Conservation (phyloP, 164 flowering plant species). For the Aristolochia fimbriata region DNA sequence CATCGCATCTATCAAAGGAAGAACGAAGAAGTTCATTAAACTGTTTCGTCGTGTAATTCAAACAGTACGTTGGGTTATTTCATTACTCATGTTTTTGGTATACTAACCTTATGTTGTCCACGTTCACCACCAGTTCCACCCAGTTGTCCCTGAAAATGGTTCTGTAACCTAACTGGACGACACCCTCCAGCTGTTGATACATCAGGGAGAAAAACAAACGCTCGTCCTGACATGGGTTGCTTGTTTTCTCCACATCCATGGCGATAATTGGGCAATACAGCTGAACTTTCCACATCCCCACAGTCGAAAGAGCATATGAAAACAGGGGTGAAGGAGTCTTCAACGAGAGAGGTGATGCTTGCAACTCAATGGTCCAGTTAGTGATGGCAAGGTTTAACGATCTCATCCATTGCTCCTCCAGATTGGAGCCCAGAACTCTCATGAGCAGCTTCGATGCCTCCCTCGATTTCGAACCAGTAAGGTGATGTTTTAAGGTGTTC, state of each 20-base stretch:
- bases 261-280: slow-evolving; percentile 74
- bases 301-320: slow-evolving; percentile 50
- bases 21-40: neutral
- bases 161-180: slow-evolving; percentile 59
- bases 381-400: slow-evolving; percentile 79
- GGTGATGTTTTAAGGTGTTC: slow-evolving; percentile 28
- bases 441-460: slow-evolving; percentile 49
- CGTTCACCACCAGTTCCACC: slow-evolving; percentile 48
- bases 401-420: slow-evolving; percentile 86
- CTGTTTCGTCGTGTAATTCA: no score
- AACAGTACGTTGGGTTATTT: neutral
- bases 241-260: slow-evolving; percentile 51
- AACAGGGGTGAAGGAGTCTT: slow-evolving; percentile 54
- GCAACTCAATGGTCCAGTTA: slow-evolving; percentile 53
- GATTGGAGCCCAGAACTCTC: slow-evolving; percentile 60
- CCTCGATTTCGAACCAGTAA: slow-evolving; percentile 29
- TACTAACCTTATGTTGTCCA: slow-evolving; percentile 74
- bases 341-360: slow-evolving; percentile 14
- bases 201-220: slow-evolving; percentile 54
- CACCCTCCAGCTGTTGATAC: slow-evolving; percentile 81
- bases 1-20: slow-evolving; percentile 44
- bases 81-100: neutral
- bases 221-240: slow-evolving; percentile 30
- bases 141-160: slow-evolving; percentile 39
- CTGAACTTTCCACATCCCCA: slow-evolving; percentile 85